Evolutionary conservation across 495 filamentous ascomycete species (phyloP), one percentile per base, ranked within the genome.

Genomic region (Venustampulla echinocandica): DNA sequence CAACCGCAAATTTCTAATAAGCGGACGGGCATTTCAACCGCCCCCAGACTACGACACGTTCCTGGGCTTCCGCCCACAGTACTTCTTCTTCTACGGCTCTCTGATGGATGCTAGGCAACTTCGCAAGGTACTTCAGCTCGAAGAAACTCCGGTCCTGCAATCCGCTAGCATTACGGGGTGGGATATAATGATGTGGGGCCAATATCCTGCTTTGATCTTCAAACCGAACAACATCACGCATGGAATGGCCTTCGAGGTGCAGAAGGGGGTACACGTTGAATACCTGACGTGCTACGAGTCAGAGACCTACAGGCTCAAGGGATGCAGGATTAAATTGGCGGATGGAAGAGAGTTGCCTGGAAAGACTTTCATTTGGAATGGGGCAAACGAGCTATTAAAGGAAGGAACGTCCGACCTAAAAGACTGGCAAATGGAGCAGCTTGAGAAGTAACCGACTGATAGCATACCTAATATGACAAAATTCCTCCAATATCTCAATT

Each of bases 61-160:
- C n/a, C n/a, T n/a, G n/a, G n/a, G n/a, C n/a, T n/a, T n/a, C n/a
- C n/a, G n/a, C n/a, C n/a, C n/a, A n/a, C n/a, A n/a, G n/a, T n/a
- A n/a, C n/a, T 52, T 52, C 49, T 52, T 46, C 44, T 46, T 52
- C 42, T 52, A 40, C 32, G 42, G 49, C 49, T 32, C 49, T 46
- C 49, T 46, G 27, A 52, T 25, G 27, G 42, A 46, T 52, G 42
- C 44, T 22, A 20, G 25, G 42, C 34, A 15, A 46, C 49, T 52
- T 24, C 49, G 46, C 40, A 32, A 46, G 9, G 43, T 52, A 4
- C 42, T 52, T 42, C 49, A 42, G 49, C 49, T 46, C 22, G 42
- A 42, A 11, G 22, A 15, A 40, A 33, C 44, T 41, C 49, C 42
- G 42, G 34, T 42, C 17, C 49, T 52, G 42, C 41, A 52, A 52